phyloP scores from a whole-genome alignment of 1,284 basidiomycete genomes.

The Sporisorium reilianum region DNA sequence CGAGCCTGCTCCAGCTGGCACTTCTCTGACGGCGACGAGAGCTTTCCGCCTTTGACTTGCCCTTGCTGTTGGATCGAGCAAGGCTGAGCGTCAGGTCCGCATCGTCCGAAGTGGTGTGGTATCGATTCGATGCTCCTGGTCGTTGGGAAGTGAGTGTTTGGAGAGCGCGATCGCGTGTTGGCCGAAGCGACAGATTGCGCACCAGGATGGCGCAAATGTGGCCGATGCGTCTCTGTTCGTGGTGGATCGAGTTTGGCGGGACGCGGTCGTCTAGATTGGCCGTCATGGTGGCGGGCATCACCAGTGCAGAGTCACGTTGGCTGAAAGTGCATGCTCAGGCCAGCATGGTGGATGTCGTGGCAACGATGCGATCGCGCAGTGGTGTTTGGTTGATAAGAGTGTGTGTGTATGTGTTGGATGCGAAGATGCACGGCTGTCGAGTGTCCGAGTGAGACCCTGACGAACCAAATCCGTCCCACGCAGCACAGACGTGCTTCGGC shows the following conservation, averaged over 20 bases:
- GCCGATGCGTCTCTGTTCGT: conserved; percentile 38
- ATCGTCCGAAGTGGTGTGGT: conserved; percentile 45
- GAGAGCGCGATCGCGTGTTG: conserved; percentile 40
- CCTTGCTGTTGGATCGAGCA: conserved; percentile 36
- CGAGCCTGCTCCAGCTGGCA: conserved; percentile 31
- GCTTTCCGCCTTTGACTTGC: conserved; percentile 22
- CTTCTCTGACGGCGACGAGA: conserved; percentile 17
- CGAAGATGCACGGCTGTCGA: conserved; percentile 10
- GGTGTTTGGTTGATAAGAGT: too few relatives aligned
- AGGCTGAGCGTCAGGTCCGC: conserved; percentile 44
- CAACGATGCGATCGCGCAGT: too few relatives aligned
- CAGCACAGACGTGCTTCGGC: not conserved
- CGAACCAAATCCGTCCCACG: not conserved
- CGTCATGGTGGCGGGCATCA: conserved; percentile 13
- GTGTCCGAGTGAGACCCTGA: conserved; percentile 19
- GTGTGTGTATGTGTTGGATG: conserved; percentile 12
- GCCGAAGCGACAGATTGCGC: conserved; percentile 43
- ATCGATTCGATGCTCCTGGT: conserved; percentile 29
- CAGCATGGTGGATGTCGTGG: not conserved
- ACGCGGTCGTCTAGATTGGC: not conserved
- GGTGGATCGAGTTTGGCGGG: conserved; percentile 2
- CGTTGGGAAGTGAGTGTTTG: conserved; percentile 40
- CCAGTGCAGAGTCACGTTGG: conserved; percentile 1
- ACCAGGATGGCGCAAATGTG: conserved; percentile 44
- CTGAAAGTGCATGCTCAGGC: not conserved